phyloP scores from a whole-genome alignment of 2,329 filamentous ascomycete genomes.

The Nannizziopsis arthrosporioides region DNA sequence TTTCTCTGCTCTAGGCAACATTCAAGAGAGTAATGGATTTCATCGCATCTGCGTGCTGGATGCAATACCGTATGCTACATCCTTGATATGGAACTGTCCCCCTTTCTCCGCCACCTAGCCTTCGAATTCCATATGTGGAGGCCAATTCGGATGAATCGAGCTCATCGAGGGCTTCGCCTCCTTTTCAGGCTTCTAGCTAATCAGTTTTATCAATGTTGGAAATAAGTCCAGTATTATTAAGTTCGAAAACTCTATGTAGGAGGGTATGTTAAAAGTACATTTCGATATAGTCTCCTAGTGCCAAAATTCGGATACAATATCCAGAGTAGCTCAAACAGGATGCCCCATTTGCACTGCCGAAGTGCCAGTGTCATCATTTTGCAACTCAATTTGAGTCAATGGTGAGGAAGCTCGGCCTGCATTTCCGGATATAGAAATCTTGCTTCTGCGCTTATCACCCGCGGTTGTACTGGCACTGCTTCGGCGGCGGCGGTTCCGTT shows the following conservation, averaged over 20 bases:
- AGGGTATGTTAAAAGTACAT: constrained; percentile 4
- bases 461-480: constrained; percentile 27
- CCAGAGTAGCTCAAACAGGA: not conserved
- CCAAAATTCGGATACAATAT: not conserved
- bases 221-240: not conserved
- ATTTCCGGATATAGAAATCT: constrained; percentile 5
- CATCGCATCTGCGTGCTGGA: no score
- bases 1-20: no score
- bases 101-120: no score
- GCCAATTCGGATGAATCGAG: no score
- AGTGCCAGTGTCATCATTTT: not conserved
- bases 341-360: not conserved
- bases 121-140: no score
- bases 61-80: no score
- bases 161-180: no score
- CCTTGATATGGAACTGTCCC: no score
- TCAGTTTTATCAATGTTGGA: not conserved
- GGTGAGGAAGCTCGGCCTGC: constrained; percentile 12
- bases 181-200: no score
- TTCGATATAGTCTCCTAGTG: not conserved
- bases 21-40: no score
- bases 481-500: constrained; percentile 25
- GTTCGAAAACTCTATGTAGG: not conserved
- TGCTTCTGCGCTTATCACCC: constrained; percentile 15
- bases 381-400: constrained; percentile 11